These are phyloP conservation scores for Oxyria digyna DNA, from an alignment of 148 eudicot genomes.

Conservation along the genomic window DNA sequence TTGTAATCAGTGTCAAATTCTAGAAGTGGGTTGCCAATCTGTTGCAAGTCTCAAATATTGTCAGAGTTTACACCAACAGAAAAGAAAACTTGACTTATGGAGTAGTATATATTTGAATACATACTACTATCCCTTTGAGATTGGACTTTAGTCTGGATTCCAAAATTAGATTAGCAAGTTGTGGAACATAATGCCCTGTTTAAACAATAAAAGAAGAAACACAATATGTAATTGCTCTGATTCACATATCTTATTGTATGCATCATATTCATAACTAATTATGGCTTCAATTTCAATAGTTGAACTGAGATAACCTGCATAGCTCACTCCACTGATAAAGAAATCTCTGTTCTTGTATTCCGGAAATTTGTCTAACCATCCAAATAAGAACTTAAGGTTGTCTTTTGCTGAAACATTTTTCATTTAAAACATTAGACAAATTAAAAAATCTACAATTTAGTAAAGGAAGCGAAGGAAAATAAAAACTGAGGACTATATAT, in stretches of 20 bases:
- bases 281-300: no score
- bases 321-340: constrained; percentile 64
- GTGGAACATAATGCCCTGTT: constrained; percentile 8
- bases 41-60: no score
- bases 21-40: constrained; percentile 75
- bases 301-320: no score
- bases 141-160: neutral
- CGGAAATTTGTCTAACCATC: constrained; percentile 49
- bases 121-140: constrained; percentile 7
- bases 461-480: no score
- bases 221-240: no score
- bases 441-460: no score
- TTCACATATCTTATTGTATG: no score
- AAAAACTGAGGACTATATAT: no score
- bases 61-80: no score
- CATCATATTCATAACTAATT: no score
- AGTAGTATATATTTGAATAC: neutral
- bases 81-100: neutral
- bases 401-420: constrained; percentile 5
- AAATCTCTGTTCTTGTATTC: constrained; percentile 37
- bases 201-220: neutral
- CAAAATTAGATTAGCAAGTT: constrained; percentile 1
- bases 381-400: constrained; percentile 33
- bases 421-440: no score
- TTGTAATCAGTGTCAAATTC: constrained; percentile 66